Evolutionary conservation across 805 yeast genomes (phyloP).

Genomic region (Sungouiella thailandica): DNA sequence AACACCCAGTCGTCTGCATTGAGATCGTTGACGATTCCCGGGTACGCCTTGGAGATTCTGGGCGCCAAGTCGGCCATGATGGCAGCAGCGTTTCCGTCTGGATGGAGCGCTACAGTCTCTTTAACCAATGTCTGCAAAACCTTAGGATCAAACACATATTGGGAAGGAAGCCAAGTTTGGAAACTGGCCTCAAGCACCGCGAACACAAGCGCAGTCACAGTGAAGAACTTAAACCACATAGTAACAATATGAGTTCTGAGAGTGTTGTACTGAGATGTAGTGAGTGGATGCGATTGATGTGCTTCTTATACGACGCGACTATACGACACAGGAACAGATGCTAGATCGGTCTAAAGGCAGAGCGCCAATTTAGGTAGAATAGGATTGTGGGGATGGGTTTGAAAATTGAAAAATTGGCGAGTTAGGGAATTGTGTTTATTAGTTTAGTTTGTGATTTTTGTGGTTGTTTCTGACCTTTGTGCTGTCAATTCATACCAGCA

Average conservation of each 20-base stretch:
- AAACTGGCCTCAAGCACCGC: conserved; percentile 37
- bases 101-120: conserved; percentile 47
- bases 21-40: conserved; percentile 66
- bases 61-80: conserved; percentile 60
- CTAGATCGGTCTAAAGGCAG: background rate
- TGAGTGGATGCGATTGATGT: background rate
- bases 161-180: conserved; percentile 63
- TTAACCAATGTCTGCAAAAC: conserved; percentile 55
- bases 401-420: no score
- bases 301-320: background rate
- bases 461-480: no score
- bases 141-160: conserved; percentile 66
- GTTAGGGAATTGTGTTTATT: no score
- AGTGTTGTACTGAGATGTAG: background rate
- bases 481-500: no score
- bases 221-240: conserved; percentile 11
- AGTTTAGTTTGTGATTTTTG: no score
- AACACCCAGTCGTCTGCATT: conserved; percentile 86
- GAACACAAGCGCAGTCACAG: conserved; percentile 23
- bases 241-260: background rate
- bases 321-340: conserved; percentile 1
- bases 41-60: conserved; percentile 47
- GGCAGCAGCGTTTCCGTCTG: conserved; percentile 56
- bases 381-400: no score
- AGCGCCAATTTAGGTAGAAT: background rate